Percentiles rank a stretch among this genome's conserved stretches.
Evolutionary conservation across 2,329 filamentous ascomycete species (phyloP).

Genomic region (Mycogone perniciosa): DNA sequence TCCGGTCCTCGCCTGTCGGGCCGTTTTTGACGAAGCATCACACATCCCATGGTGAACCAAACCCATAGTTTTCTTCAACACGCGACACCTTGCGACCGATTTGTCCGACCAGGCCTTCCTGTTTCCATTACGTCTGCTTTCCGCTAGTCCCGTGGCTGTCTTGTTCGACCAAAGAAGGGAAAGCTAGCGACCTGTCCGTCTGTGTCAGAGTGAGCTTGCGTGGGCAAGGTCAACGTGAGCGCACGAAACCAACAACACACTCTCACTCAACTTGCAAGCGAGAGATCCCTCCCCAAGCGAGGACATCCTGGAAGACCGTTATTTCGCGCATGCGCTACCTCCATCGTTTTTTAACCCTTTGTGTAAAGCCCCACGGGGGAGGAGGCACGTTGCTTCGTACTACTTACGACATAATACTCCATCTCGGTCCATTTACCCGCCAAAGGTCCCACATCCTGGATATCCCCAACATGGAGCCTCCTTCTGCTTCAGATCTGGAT

Average conservation of each 20-base stretch:
- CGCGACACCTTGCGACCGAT: too few relatives aligned
- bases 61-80: background rate
- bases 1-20: background rate
- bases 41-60: background rate
- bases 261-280: slow-evolving; percentile 7
- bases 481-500: slow-evolving; percentile 14
- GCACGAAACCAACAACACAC: background rate
- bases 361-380: slow-evolving; percentile 10
- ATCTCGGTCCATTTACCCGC: slow-evolving; percentile 12
- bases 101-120: too few relatives aligned
- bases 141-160: too few relatives aligned
- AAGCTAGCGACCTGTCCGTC: too few relatives aligned
- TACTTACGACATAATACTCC: slow-evolving; percentile 4
- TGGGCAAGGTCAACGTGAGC: too few relatives aligned
- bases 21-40: background rate
- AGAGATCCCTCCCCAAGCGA: background rate
- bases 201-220: too few relatives aligned
- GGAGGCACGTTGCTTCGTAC: slow-evolving; percentile 5
- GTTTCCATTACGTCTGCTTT: too few relatives aligned
- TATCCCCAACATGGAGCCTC: slow-evolving; percentile 13
- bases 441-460: slow-evolving; percentile 7
- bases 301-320: slow-evolving; percentile 1
- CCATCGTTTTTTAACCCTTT: slow-evolving; percentile 1
- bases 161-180: too few relatives aligned
- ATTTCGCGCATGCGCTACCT: slow-evolving; percentile 8